Evolutionary conservation across 805 yeast genomes (phyloP).

Genomic region (Torulaspora microellipsoides): DNA sequence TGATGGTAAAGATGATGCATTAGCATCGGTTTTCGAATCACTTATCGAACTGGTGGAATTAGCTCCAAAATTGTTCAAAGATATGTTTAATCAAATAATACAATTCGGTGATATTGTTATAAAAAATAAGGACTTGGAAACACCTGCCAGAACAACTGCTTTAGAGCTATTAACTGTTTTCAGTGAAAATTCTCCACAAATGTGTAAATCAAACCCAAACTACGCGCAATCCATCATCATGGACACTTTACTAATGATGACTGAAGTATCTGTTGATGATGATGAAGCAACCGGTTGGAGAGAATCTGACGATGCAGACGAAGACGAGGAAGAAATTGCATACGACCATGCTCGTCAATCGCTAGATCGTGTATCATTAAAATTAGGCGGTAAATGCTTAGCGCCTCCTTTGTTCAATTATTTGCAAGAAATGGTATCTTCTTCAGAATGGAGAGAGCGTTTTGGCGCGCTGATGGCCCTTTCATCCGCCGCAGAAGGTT

Average conservation of each 20-base stretch:
- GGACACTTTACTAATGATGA: constrained; percentile 75
- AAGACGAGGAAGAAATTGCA: constrained; percentile 79
- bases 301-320: constrained; percentile 69
- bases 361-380: constrained; percentile 84
- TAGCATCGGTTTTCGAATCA: constrained; percentile 83
- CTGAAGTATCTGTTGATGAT: constrained; percentile 86
- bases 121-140: constrained; percentile 74
- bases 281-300: constrained; percentile 89
- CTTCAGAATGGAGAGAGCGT: constrained; percentile 85
- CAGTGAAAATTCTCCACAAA: constrained; percentile 87
- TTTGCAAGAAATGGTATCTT: constrained; percentile 75
- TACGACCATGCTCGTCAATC: constrained; percentile 92
- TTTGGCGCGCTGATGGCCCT: constrained; percentile 97
- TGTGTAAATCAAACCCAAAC: constrained; percentile 78
- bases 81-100: constrained; percentile 84
- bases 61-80: constrained; percentile 91
- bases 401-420: constrained; percentile 84
- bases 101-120: constrained; percentile 82
- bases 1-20: constrained; percentile 72
- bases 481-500: constrained; percentile 96
- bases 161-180: constrained; percentile 86
- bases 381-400: constrained; percentile 74
- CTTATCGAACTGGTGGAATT: constrained; percentile 85
- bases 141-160: constrained; percentile 77
- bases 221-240: constrained; percentile 71